phyloP scores from a whole-genome alignment of 2,329 filamentous ascomycete genomes.

The Remersonia thermophila region DNA sequence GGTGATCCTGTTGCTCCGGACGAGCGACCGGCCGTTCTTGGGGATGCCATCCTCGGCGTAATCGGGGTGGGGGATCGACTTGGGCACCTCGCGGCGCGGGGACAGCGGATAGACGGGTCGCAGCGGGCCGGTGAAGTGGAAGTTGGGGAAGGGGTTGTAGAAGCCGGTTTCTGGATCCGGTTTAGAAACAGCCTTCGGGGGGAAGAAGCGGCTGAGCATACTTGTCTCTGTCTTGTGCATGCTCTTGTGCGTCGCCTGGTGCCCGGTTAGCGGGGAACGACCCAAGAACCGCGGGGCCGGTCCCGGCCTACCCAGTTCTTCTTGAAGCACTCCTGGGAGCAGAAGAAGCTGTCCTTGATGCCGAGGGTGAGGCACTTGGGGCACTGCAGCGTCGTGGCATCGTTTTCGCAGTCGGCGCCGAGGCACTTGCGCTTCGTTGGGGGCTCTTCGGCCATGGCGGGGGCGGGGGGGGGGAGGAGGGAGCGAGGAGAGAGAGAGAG shows the following conservation, averaged over 20 bases:
- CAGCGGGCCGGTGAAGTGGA: conserved; percentile 66
- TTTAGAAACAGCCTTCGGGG: conserved; percentile 78
- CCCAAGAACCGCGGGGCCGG: background rate
- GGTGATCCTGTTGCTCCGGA: conserved; percentile 60
- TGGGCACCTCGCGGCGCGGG: conserved; percentile 57
- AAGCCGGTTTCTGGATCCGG: conserved; percentile 79
- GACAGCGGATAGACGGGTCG: conserved; percentile 83
- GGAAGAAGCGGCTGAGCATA: conserved; percentile 60
- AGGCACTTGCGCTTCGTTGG: conserved; percentile 58
- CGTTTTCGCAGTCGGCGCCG: conserved; percentile 73
- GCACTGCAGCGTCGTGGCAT: conserved; percentile 78
- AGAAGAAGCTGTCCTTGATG: conserved; percentile 86
- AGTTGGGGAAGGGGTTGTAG: conserved; percentile 88
- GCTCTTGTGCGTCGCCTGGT: conserved; percentile 67
- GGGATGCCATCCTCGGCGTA: conserved; percentile 77
- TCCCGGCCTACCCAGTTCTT: conserved; percentile 72
- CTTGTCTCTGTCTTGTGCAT: conserved; percentile 70
- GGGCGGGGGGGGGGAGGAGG: background rate
- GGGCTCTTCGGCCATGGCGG: conserved; percentile 36
- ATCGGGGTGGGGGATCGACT: conserved; percentile 71
- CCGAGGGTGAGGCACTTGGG: conserved; percentile 88
- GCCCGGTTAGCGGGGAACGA: conserved; percentile 10
- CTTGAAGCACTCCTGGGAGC: conserved; percentile 98
- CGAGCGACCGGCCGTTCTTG: conserved; percentile 45
- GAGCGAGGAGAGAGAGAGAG: too few species aligned